These are phyloP conservation scores for Coemansia guatemalensis DNA, from an alignment of 192 early-diverging fungal species.

Conservation along the genomic window DNA sequence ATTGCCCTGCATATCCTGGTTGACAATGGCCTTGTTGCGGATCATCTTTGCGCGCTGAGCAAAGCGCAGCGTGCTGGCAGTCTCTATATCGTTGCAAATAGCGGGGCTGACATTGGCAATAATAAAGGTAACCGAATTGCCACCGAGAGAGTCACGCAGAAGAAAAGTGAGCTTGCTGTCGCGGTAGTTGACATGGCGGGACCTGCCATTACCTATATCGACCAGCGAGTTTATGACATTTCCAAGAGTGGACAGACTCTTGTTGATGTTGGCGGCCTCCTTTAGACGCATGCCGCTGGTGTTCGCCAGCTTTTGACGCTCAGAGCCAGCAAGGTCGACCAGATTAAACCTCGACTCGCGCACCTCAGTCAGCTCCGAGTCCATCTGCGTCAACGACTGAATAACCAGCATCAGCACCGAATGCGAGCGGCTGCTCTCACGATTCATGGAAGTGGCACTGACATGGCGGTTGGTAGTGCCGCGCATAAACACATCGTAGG, in stretches of 20 bases:
- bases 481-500: constrained; percentile 63
- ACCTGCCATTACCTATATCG: constrained; percentile 59
- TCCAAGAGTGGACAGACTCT: constrained; percentile 71
- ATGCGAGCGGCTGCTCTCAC: constrained; percentile 78
- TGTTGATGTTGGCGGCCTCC: constrained; percentile 85
- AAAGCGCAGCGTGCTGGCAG: constrained; percentile 65
- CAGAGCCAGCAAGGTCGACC: constrained; percentile 80
- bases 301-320: constrained; percentile 65
- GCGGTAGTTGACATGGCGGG: constrained; percentile 65
- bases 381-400: constrained; percentile 59
- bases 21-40: constrained; percentile 69
- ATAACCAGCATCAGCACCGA: constrained; percentile 76
- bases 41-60: constrained; percentile 72
- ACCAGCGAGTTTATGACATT: constrained; percentile 84
- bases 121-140: constrained; percentile 68
- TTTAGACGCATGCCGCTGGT: constrained; percentile 66
- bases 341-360: constrained; percentile 70
- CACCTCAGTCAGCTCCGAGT: constrained; percentile 58
- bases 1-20: constrained; percentile 66
- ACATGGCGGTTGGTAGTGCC: constrained; percentile 70
- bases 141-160: constrained; percentile 67
- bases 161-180: constrained; percentile 70
- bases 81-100: constrained; percentile 58
- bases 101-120: constrained; percentile 63
- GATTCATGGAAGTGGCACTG: constrained; percentile 80